These are phyloP conservation scores for Saussurea involucrata DNA, from an alignment of 129 eudicot genomes.

Conservation along the genomic window DNA sequence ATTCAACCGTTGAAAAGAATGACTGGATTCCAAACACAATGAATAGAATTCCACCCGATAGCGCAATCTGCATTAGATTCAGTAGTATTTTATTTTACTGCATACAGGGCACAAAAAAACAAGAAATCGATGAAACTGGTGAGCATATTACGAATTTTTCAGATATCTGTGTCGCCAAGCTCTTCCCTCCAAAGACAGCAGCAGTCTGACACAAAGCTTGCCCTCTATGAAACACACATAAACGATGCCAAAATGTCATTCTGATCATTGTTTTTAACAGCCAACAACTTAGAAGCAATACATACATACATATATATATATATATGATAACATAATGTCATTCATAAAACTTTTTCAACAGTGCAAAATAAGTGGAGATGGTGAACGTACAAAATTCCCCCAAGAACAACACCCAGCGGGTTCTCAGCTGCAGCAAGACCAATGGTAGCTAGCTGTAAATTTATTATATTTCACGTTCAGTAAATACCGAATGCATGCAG, in stretches of 20 bases:
- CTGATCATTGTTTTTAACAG: too few relatives aligned
- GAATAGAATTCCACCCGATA: slow-evolving; percentile 83
- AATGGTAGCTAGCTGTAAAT: slow-evolving; percentile 87
- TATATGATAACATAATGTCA: too few relatives aligned
- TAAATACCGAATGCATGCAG: background rate
- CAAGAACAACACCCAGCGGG: slow-evolving; percentile 96
- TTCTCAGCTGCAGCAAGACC: slow-evolving; percentile 98
- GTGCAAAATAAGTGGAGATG: background rate
- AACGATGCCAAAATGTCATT: background rate
- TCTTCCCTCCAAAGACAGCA: slow-evolving; percentile 97
- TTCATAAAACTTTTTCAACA: too few relatives aligned
- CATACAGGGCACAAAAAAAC: background rate
- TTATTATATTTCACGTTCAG: background rate
- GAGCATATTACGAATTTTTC: slow-evolving; percentile 59
- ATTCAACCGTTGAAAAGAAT: slow-evolving; percentile 65
- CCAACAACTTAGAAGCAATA: too few relatives aligned
- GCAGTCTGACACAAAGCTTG: slow-evolving; percentile 96
- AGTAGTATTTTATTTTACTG: background rate
- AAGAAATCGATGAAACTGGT: background rate
- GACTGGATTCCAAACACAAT: slow-evolving; percentile 91
- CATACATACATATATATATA: too few relatives aligned
- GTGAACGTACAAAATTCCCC: slow-evolving; percentile 77
- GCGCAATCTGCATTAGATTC: slow-evolving; percentile 58
- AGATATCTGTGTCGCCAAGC: slow-evolving; percentile 81
- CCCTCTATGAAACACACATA: slow-evolving; percentile 46